A percentile compares a stretch with the other conserved stretches of the same genome.
Conservation (phyloP, 495 filamentous ascomycete genomes). For the Aspergillus panamensis region DNA sequence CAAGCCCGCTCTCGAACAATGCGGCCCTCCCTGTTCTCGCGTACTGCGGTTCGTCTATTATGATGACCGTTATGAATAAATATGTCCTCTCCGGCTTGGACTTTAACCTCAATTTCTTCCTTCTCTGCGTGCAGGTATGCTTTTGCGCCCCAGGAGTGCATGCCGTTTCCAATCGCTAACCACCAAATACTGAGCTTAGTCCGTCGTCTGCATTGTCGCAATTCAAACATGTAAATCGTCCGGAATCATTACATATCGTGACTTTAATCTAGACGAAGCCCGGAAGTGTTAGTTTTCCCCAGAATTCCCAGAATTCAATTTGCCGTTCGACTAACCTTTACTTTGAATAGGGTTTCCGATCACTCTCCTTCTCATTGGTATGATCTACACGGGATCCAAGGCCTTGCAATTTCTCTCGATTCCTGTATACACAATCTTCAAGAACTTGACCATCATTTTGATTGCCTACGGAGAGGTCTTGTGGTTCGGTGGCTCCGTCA, state of each 20-base stretch:
- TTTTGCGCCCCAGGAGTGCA: neutral
- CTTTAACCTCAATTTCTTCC: slow-evolving; percentile 97
- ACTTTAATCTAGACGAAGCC: slow-evolving; percentile 87
- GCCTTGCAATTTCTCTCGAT: slow-evolving; percentile 96
- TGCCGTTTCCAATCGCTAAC: slow-evolving; percentile 12
- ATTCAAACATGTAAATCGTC: slow-evolving; percentile 80
- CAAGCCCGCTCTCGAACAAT: slow-evolving; percentile 56
- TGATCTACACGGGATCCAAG: slow-evolving; percentile 98
- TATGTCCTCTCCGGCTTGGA: slow-evolving; percentile 86
- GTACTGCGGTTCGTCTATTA: slow-evolving; percentile 91
- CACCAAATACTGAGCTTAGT: slow-evolving; percentile 49
- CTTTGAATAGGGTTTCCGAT: slow-evolving; percentile 82
- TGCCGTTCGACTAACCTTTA: slow-evolving; percentile 25
- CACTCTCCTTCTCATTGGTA: slow-evolving; percentile 92
- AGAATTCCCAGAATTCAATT: neutral
- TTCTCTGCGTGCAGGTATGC: slow-evolving; percentile 85
- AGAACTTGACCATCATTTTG: slow-evolving; percentile 98
- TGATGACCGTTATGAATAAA: slow-evolving; percentile 99
- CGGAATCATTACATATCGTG: slow-evolving; percentile 83
- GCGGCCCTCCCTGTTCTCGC: slow-evolving; percentile 76
- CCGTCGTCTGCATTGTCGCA: slow-evolving; percentile 82
- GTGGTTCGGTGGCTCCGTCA: slow-evolving; percentile 97
- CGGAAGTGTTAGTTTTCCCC: slow-evolving; percentile 69
- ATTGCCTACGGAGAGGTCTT: slow-evolving; percentile 98
- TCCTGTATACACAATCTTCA: slow-evolving; percentile 99